Base-by-base conservation (phyloP, 1,284 basidiomycete species). In the Puccinia polysora region DNA sequence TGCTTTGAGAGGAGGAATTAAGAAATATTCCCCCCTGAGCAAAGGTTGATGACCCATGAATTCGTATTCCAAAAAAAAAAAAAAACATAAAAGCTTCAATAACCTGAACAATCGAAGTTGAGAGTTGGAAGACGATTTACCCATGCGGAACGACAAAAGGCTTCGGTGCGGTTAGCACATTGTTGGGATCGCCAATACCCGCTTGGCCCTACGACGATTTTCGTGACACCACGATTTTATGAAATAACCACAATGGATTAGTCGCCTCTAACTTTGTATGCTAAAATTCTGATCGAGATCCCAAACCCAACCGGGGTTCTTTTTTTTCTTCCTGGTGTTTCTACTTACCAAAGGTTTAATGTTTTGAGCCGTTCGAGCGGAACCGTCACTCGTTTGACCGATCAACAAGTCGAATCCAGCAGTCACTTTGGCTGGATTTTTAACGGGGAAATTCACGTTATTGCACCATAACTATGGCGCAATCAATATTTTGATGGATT, bases 21-120 rank as follows among this genome's bases (percentile, higher is more conserved):
- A 52, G 32, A 65, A 65, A 34, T 65, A 65, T 52, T 65, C 63
- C 25, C 63, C 63, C 2, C 63, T 65, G 30, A n/a, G 25, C 6
- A 50, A 49, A 2, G 5, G 7, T n/a, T 34, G 15, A 50, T 6
- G 30, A 32, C 6, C 23, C 30, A 34, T 4, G 23, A n/a, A 40
- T 25, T 12, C 38, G n/a, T 18, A n/a, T 40, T 38, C 20, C 4
- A 10, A 62, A 40, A 20, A 3, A 62, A 38, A 23, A 60, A 18
- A 18, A 30, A 28, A 45, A 34, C 6, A 64, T 1, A 12, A 25
- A 12, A 14, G 36, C 36, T 40, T 10, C 12, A 52, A 8, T 40
- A 56, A 36, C 20, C 18, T 14, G 20, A 14, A 36, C 12, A n/a
- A 5, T 56, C 18, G 6, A 10, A 6, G 18, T 28, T 6, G 28